Conservation (phyloP, 2,329 filamentous ascomycete genomes). For the Epichloe bromicola region DNA sequence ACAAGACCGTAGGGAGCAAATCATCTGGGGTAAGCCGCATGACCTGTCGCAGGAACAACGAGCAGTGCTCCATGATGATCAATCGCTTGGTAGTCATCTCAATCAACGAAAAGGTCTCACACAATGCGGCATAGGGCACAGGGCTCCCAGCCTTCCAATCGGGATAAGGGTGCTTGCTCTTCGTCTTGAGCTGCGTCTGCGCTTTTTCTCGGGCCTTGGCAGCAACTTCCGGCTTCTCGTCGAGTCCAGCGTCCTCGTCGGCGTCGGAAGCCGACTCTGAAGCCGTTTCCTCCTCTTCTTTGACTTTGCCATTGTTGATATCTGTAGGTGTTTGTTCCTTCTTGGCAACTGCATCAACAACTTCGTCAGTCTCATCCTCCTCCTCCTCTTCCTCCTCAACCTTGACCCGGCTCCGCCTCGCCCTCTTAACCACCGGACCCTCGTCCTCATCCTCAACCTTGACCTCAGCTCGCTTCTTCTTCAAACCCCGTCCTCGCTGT, state of each 20-base stretch:
- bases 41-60: conserved; percentile 87
- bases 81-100: conserved; percentile 91
- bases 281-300: conserved; percentile 9
- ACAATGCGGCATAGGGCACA: conserved; percentile 88
- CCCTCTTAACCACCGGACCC: conserved; percentile 47
- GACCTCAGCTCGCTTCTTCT: conserved; percentile 7
- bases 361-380: neutral
- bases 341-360: neutral
- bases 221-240: conserved; percentile 54
- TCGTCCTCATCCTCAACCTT: conserved; percentile 33
- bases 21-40: conserved; percentile 79
- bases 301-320: conserved; percentile 15
- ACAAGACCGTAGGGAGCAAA: conserved; percentile 71
- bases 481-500: conserved; percentile 27
- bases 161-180: conserved; percentile 70
- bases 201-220: conserved; percentile 70
- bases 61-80: conserved; percentile 78
- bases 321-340: conserved; percentile 12
- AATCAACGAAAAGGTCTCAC: conserved; percentile 85
- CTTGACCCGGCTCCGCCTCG: conserved; percentile 32
- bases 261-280: conserved; percentile 23
- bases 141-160: conserved; percentile 86
- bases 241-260: conserved; percentile 37
- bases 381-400: conserved; percentile 34
- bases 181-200: conserved; percentile 59